Evolutionary conservation across 257 asterid genomes (phyloP).

Genomic region (Solanum acaule): DNA sequence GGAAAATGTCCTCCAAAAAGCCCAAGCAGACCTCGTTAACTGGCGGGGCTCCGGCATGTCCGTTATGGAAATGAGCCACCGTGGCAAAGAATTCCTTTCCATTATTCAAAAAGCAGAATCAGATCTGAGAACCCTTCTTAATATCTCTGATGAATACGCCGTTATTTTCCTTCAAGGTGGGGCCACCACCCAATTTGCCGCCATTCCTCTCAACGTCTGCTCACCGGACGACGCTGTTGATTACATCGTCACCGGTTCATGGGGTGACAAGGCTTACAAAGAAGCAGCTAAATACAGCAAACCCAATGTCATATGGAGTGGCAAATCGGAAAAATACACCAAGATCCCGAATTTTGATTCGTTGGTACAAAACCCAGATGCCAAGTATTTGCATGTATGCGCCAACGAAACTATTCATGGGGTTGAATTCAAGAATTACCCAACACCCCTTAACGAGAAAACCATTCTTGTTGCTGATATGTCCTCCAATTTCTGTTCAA

Average conservation of each 20-base stretch:
- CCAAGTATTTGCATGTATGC: slow-evolving; percentile 77
- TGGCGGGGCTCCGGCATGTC: slow-evolving; percentile 94
- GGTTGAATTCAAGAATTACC: slow-evolving; percentile 78
- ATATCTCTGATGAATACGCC: slow-evolving; percentile 45
- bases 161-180: slow-evolving; percentile 97
- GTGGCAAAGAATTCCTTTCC: slow-evolving; percentile 85
- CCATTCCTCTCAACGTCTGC: slow-evolving; percentile 74
- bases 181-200: slow-evolving; percentile 95
- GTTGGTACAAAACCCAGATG: slow-evolving; percentile 46
- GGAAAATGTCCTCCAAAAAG: slow-evolving; percentile 68
- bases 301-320: slow-evolving; percentile 71
- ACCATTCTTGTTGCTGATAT: slow-evolving; percentile 72
- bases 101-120: slow-evolving; percentile 83
- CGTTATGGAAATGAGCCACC: slow-evolving; percentile 98
- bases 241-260: slow-evolving; percentile 81
- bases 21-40: slow-evolving; percentile 80
- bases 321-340: slow-evolving; percentile 77
- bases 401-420: slow-evolving; percentile 96
- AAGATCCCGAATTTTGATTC: slow-evolving; percentile 53
- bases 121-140: slow-evolving; percentile 71
- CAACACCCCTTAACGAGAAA: slow-evolving; percentile 35
- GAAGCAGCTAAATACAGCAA: slow-evolving; percentile 64
- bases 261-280: slow-evolving; percentile 90
- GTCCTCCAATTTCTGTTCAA: slow-evolving; percentile 95
- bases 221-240: slow-evolving; percentile 50